Evolutionary conservation across 1,284 basidiomycete genomes (phyloP), one percentile per base, ranked within the genome.

Genomic region (Rhodofomes roseus): DNA sequence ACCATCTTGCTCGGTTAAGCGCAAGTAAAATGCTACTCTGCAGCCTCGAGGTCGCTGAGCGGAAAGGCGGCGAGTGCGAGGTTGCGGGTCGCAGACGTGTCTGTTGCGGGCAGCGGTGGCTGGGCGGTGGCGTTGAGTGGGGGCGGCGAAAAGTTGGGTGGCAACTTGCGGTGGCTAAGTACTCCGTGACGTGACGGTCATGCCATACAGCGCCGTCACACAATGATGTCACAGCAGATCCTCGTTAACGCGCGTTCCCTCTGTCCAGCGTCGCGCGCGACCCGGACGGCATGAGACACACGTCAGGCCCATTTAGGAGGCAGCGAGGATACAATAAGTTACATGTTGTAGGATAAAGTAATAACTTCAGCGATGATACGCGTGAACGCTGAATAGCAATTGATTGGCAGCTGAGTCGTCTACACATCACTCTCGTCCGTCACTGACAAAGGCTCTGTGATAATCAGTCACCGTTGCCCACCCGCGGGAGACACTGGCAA

Each of bases 51-150:
- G 18, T 22, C 14, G 18, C 31, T 59, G 51, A 41, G 43, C 39
- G 37, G 8, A 55, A 52, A 36, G 18, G 11, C 43, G 41, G 39
- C 14, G 53, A 37, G 54, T 56, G 50, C 39, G 46, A 55, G 50
- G 63, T 43, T 60, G 59, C 62, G 64, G 62, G 63, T 25, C 36
- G 58, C 50, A 62, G 51, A 58, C 57, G 62, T 61, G 29, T 52
- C 27, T 18, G 50, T 51, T 36, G 34, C 50, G 25, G 50, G 60
- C 65, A 57, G 58, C 58, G 54, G 66, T 65, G 66, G 66, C 64
- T 61, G 61, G 51, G 53, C 60, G 54, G 59, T 62, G 63, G 62
- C 58, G 51, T 59, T 56, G 55, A 58, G 59, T 59, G 51, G 48
- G 54, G 57, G 60, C 60, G 60, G 60, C 60, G 60, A 57, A 58